phyloP scores from a whole-genome alignment of 768 basidiomycete genomes.

The Lactifluus piperatus region DNA sequence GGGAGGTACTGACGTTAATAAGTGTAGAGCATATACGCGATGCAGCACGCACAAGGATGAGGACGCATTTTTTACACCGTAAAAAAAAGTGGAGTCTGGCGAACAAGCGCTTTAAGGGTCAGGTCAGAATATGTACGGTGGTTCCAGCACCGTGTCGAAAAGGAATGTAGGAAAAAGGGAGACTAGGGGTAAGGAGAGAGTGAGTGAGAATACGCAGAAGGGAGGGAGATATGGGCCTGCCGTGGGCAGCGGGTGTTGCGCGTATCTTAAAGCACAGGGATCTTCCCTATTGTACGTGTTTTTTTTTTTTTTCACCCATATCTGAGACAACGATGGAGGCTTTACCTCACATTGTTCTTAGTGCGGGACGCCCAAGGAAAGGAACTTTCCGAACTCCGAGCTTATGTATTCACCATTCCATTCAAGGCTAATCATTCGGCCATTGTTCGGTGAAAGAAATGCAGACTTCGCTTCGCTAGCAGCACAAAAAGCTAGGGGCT shows the following conservation, averaged over 20 bases:
- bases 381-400: background rate
- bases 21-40: background rate
- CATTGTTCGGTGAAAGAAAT: too few species aligned
- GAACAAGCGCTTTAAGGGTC: background rate
- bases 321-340: background rate
- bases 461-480: too few species aligned
- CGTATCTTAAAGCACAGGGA: background rate
- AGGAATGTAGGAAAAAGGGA: background rate
- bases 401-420: too few species aligned
- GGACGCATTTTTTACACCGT: conserved; percentile 9
- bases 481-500: background rate
- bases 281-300: background rate
- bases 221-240: background rate
- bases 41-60: conserved; percentile 3
- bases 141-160: conserved; percentile 17
- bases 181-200: background rate
- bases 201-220: background rate
- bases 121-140: conserved; percentile 2
- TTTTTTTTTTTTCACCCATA: background rate
- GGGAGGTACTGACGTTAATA: background rate
- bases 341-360: background rate
- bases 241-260: background rate
- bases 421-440: too few species aligned
- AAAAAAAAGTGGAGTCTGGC: background rate
- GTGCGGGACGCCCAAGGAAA: background rate